Evolutionary conservation across 2,329 filamentous ascomycete species (phyloP).

Genomic region (Talaromyces sp.): DNA sequence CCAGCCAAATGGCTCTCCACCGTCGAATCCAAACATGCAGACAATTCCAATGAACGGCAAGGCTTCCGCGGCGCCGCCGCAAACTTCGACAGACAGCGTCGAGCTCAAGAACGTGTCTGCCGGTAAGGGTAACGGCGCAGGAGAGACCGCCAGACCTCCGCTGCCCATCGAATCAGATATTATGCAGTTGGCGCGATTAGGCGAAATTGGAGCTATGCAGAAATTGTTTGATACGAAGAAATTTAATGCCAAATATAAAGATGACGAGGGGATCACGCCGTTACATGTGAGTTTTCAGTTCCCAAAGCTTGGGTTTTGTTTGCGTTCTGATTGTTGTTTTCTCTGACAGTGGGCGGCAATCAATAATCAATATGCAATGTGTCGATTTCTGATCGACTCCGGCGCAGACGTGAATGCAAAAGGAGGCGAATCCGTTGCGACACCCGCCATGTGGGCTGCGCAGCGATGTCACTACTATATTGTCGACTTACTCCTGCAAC

Average conservation of each 20-base stretch:
- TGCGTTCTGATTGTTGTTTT: slow-evolving; percentile 14
- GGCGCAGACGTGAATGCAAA: slow-evolving; percentile 92
- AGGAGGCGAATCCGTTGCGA: slow-evolving; percentile 90
- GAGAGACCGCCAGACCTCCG: slow-evolving; percentile 23
- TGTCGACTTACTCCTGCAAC: slow-evolving; percentile 82
- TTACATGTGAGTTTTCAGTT: slow-evolving; percentile 63
- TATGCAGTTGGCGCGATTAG: slow-evolving; percentile 89
- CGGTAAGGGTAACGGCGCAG: slow-evolving; percentile 3
- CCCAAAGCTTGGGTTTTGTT: neutral
- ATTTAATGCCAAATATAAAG: slow-evolving; percentile 74
- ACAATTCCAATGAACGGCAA: slow-evolving; percentile 22
- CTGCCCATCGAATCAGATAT: slow-evolving; percentile 65
- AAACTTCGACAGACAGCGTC: slow-evolving; percentile 30
- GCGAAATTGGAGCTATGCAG: slow-evolving; percentile 81
- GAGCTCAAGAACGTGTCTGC: slow-evolving; percentile 37
- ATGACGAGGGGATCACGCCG: slow-evolving; percentile 91
- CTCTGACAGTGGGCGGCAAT: slow-evolving; percentile 86
- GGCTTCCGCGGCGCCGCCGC: slow-evolving; percentile 28
- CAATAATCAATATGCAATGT: slow-evolving; percentile 97
- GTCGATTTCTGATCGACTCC: slow-evolving; percentile 81
- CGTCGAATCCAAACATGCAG: slow-evolving; percentile 16
- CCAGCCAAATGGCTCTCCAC: slow-evolving; percentile 15
- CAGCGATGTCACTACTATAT: slow-evolving; percentile 96
- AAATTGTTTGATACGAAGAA: slow-evolving; percentile 80
- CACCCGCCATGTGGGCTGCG: slow-evolving; percentile 92